phyloP scores from a whole-genome alignment of 2,329 filamentous ascomycete genomes.

The Pyrenochaeta sp. region DNA sequence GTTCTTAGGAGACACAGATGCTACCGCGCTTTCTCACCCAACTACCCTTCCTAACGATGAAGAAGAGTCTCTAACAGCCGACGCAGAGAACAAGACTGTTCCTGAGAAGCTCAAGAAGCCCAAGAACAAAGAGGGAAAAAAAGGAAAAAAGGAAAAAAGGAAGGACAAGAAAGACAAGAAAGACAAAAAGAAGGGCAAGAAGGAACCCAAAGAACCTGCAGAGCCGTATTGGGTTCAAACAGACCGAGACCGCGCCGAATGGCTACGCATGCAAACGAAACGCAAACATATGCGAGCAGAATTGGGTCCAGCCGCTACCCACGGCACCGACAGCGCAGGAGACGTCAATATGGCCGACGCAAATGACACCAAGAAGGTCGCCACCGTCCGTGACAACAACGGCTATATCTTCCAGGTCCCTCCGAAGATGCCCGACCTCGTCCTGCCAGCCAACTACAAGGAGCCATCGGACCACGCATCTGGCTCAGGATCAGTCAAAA shows the following conservation, averaged over 20 bases:
- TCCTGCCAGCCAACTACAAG: conserved; percentile 47
- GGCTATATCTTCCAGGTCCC: conserved; percentile 71
- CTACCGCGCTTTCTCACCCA: conserved; percentile 27
- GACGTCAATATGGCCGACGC: conserved; percentile 49
- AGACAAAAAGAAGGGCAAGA: too few species aligned
- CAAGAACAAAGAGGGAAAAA: too few species aligned
- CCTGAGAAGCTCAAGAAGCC: too few species aligned
- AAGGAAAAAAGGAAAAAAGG: too few species aligned
- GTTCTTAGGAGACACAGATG: conserved; percentile 38
- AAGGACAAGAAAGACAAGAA: too few species aligned
- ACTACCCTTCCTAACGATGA: conserved; percentile 17
- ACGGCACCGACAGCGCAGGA: conserved; percentile 49
- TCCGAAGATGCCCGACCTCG: conserved; percentile 66
- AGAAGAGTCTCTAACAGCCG: conserved; percentile 43
- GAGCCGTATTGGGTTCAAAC: conserved; percentile 59
- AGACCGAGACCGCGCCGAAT: conserved; percentile 61
- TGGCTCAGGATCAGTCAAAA: conserved; percentile 22
- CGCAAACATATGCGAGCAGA: conserved; percentile 56
- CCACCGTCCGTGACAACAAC: conserved; percentile 56
- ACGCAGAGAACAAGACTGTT: too few species aligned
- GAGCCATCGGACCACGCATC: conserved; percentile 26
- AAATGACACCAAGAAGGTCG: conserved; percentile 22
- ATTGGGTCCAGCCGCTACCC: conserved; percentile 49
- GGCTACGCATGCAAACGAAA: conserved; percentile 57
- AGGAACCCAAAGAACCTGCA: conserved; percentile 31